Conservation (phyloP, 2,329 filamentous ascomycete species). For the Exserohilum turcica region DNA sequence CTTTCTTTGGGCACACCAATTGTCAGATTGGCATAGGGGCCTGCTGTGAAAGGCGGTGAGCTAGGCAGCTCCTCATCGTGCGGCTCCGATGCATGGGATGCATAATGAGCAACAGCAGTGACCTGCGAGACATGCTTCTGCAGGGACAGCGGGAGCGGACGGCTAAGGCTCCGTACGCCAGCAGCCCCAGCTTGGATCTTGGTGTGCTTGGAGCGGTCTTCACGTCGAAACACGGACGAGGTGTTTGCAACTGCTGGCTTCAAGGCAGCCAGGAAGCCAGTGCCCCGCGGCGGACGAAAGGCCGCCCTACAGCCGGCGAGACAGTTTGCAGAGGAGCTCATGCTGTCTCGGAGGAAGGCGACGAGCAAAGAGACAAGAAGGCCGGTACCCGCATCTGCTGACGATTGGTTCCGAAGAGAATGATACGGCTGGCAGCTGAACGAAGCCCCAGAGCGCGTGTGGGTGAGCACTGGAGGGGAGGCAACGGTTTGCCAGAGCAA, state of each 20-base stretch:
- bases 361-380: conserved; percentile 27
- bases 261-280: conserved; percentile 19
- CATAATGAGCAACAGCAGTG: conserved; percentile 37
- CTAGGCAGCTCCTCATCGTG: conserved; percentile 45
- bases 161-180: conserved; percentile 30
- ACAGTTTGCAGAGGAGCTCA: conserved; percentile 36
- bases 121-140: conserved; percentile 35
- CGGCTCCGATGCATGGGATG: conserved; percentile 41
- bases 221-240: conserved; percentile 27
- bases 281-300: conserved; percentile 30
- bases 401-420: conserved; percentile 8
- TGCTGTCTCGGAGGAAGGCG: conserved; percentile 33
- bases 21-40: conserved; percentile 72
- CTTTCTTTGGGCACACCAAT: conserved; percentile 81
- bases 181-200: conserved; percentile 23
- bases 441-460: conserved; percentile 12
- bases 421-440: conserved; percentile 12
- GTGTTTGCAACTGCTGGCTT: conserved; percentile 26
- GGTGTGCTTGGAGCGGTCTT: conserved; percentile 20
- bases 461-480: conserved; percentile 18
- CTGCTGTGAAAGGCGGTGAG: conserved; percentile 44
- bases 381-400: conserved; percentile 44
- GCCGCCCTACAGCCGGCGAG: conserved; percentile 36
- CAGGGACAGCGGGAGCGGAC: conserved; percentile 36
- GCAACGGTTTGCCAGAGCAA: conserved; percentile 20